phyloP scores from a whole-genome alignment of 2,329 filamentous ascomycete genomes.

The Spiromastix sp. region DNA sequence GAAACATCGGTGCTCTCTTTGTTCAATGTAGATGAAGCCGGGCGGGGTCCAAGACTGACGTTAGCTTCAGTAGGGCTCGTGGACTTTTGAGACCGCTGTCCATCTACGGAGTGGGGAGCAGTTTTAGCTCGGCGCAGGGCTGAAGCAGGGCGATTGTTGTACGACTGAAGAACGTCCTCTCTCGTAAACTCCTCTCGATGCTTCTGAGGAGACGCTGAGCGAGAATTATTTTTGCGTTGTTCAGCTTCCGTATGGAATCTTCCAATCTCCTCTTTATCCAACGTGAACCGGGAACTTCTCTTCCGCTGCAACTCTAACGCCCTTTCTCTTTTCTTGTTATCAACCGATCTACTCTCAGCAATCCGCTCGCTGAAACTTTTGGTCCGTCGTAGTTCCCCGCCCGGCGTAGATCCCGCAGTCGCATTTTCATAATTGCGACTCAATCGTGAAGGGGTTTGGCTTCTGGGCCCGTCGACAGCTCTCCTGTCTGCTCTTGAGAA shows the following conservation, averaged over 20 bases:
- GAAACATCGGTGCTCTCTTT: conserved; percentile 7
- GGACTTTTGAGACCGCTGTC: conserved; percentile 8
- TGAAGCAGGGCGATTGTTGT: conserved; percentile 16
- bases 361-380: conserved; percentile 80
- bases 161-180: conserved; percentile 46
- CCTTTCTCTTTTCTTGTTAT: conserved; percentile 28
- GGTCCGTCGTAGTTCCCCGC: conserved; percentile 18
- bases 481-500: conserved; percentile 19
- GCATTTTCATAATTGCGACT: too few relatives aligned
- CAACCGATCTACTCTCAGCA: conserved; percentile 50
- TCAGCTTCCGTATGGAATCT: conserved; percentile 29
- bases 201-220: conserved; percentile 34
- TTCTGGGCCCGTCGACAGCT: conserved; percentile 10
- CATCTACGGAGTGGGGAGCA: conserved; percentile 20
- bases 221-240: conserved; percentile 12
- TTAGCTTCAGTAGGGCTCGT: background rate
- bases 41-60: background rate
- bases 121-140: conserved; percentile 26
- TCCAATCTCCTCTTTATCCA: conserved; percentile 35
- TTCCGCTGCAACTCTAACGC: conserved; percentile 27
- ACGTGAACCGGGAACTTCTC: conserved; percentile 33
- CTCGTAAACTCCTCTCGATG: conserved; percentile 49
- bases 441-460: conserved; percentile 11
- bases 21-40: background rate
- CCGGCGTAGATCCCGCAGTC: conserved; percentile 7